phyloP scores from a whole-genome alignment of 192 early-diverging fungal species.

The Coemansia sp. region DNA sequence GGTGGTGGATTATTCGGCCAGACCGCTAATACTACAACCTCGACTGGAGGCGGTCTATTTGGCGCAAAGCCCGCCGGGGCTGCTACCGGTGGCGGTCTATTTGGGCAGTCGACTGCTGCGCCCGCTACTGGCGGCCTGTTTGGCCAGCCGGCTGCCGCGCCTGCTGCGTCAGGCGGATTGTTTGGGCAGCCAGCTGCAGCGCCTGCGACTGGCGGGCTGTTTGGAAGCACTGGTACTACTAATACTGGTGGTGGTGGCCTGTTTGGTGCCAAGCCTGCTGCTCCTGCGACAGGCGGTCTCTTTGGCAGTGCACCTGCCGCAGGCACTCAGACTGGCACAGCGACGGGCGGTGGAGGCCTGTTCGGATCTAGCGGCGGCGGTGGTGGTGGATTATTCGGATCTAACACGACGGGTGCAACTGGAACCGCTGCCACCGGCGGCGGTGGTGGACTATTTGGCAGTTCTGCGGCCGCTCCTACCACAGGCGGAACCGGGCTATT shows the following conservation, averaged over 20 bases:
- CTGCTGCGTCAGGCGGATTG: slow-evolving; percentile 15
- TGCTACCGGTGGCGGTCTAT: slow-evolving; percentile 7
- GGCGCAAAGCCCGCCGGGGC: slow-evolving; percentile 16
- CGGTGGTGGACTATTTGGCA: slow-evolving; percentile 21
- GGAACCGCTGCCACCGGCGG: slow-evolving; percentile 26
- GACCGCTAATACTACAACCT: slow-evolving; percentile 1
- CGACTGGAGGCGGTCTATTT: slow-evolving; percentile 38
- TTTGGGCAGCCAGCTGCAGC: too few species aligned
- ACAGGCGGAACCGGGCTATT: slow-evolving; percentile 25
- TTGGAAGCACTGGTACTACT: slow-evolving; percentile 19
- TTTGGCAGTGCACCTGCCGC: slow-evolving; percentile 24
- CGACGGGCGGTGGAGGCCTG: background rate
- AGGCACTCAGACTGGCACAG: slow-evolving; percentile 9
- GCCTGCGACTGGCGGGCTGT: too few species aligned
- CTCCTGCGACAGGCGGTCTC: slow-evolving; percentile 5
- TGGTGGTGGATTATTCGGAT: slow-evolving; percentile 13
- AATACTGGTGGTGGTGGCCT: slow-evolving; percentile 29
- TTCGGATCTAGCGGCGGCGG: slow-evolving; percentile 12
- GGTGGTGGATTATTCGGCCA: slow-evolving; percentile 29
- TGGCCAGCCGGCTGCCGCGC: slow-evolving; percentile 28
- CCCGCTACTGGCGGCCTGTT: slow-evolving; percentile 17
- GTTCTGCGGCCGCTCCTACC: slow-evolving; percentile 15
- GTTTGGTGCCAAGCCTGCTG: slow-evolving; percentile 30
- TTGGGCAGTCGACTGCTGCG: slow-evolving; percentile 16
- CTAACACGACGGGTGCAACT: slow-evolving; percentile 18